Base-by-base conservation (phyloP, 129 eudicot species). In the Artemisia argyi region DNA sequence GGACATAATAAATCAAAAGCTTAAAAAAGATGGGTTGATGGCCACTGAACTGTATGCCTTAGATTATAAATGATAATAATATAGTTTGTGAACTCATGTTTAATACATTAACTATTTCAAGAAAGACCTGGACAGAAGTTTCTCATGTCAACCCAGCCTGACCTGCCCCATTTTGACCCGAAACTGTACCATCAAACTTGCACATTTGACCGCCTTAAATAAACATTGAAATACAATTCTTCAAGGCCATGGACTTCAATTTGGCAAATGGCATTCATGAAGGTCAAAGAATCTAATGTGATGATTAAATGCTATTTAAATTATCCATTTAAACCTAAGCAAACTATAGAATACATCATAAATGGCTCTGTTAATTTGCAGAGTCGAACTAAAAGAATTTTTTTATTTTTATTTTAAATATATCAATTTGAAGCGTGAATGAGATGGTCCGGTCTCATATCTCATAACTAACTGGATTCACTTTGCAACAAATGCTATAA, bases 331-430 rank as follows among this genome's bases (percentile, higher is more conserved):
- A 61, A 1, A 28, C 44, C 66, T 15, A 61, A 7, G 18, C 46
- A 61, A 12, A 61, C 66, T 58, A 57, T 58, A 58, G n/a, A 20
- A 58, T 58, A 58, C 63, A 58, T 20, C 63, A 61, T 13, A 6
- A 7, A 60, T 24, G 65, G 10, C 65, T 8, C 15, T 3, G 9
- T 12, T 24, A 59, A 26, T 22, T 20, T 32, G 28, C 65, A 60
- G 15, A 26, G 5, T 12, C 8, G 42, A 61, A 6, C 47, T 24
- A 7, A 26, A 61, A 3, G 66, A 28, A 3, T 14, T n/a, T 24
- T 24, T 4, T 15, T 15, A 12, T 39, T 24, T 24, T 14, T 9
- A 4, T 13, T 61, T 28, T 0, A 26, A 28, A 11, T 14, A 16
- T 61, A 61, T 28, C 2, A 28, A 26, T 6, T 0, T 26, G 46